Evolutionary conservation across 306 rosid genomes (phyloP).

Genomic region (Abrus pulchellus): DNA sequence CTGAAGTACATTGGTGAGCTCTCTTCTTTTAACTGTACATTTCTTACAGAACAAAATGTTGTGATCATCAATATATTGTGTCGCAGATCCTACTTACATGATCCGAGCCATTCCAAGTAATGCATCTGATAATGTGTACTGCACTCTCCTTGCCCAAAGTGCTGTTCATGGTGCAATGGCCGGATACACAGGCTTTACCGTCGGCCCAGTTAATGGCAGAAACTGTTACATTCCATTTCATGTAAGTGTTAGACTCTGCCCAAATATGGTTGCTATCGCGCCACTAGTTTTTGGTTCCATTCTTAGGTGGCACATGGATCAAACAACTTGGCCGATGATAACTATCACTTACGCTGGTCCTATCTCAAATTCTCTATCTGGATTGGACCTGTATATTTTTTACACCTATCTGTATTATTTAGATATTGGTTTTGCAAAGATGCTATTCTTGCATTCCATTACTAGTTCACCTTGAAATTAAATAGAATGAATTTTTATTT

Average conservation of each 20-base stretch:
- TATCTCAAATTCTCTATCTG: neutral
- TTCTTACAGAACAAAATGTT: neutral
- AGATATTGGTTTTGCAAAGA: neutral
- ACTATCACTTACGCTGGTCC: neutral
- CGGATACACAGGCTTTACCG: slow-evolving; percentile 77
- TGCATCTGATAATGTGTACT: slow-evolving; percentile 75
- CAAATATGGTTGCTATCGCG: neutral
- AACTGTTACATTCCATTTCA: slow-evolving; percentile 76
- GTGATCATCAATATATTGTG: slow-evolving; percentile 18
- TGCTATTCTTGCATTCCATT: neutral
- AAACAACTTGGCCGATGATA: neutral
- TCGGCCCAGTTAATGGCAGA: slow-evolving; percentile 72
- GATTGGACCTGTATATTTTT: neutral
- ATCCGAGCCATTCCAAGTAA: slow-evolving; percentile 78
- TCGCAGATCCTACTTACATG: slow-evolving; percentile 85
- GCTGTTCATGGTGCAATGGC: slow-evolving; percentile 85
- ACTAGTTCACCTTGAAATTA: slow-evolving; percentile 3
- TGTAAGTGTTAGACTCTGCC: slow-evolving; percentile 52
- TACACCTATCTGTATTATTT: neutral
- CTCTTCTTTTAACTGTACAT: neutral
- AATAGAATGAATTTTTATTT: neutral
- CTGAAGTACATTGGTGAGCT: slow-evolving; percentile 78
- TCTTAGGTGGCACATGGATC: neutral
- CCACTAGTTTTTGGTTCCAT: neutral
- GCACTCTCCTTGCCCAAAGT: slow-evolving; percentile 82